A percentile compares a stretch with the other conserved stretches of the same genome.
phyloP scores from a whole-genome alignment of 768 basidiomycete species.

The Mycena indigotica region DNA sequence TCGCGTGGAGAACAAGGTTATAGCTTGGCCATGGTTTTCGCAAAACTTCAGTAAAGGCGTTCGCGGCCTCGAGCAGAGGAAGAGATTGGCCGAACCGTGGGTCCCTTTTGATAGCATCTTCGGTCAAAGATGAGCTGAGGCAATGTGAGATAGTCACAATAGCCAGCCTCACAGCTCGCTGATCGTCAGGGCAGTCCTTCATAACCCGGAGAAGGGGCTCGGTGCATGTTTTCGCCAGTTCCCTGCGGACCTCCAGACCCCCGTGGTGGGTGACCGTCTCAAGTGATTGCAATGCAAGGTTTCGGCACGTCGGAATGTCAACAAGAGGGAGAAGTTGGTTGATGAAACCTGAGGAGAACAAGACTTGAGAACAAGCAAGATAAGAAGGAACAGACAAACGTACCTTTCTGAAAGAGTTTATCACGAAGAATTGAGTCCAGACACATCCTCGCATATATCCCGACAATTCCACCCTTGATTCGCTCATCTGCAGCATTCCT shows the following conservation, averaged over 20 bases:
- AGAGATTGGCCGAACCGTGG: slow-evolving; percentile 41
- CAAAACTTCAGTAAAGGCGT: slow-evolving; percentile 43
- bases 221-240: slow-evolving; percentile 49
- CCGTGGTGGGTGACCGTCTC: slow-evolving; percentile 66
- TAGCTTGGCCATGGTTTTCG: slow-evolving; percentile 45
- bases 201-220: slow-evolving; percentile 47
- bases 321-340: slow-evolving; percentile 59
- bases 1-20: slow-evolving; percentile 53
- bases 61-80: slow-evolving; percentile 47
- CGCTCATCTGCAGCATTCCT: slow-evolving; percentile 45
- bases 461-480: slow-evolving; percentile 58
- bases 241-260: slow-evolving; percentile 48
- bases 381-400: not conserved
- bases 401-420: slow-evolving; percentile 61
- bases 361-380: slow-evolving; percentile 36
- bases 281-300: slow-evolving; percentile 57
- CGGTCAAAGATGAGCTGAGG: slow-evolving; percentile 45
- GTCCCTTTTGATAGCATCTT: slow-evolving; percentile 37
- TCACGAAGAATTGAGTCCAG: slow-evolving; percentile 61
- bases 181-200: slow-evolving; percentile 53
- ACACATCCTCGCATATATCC: slow-evolving; percentile 66
- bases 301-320: slow-evolving; percentile 47
- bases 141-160: slow-evolving; percentile 57
- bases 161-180: slow-evolving; percentile 49
- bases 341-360: slow-evolving; percentile 47